Evolutionary conservation across 2,329 filamentous ascomycete species (phyloP), one percentile per base, ranked within the genome.

Genomic region (Xylariaceae sp.): DNA sequence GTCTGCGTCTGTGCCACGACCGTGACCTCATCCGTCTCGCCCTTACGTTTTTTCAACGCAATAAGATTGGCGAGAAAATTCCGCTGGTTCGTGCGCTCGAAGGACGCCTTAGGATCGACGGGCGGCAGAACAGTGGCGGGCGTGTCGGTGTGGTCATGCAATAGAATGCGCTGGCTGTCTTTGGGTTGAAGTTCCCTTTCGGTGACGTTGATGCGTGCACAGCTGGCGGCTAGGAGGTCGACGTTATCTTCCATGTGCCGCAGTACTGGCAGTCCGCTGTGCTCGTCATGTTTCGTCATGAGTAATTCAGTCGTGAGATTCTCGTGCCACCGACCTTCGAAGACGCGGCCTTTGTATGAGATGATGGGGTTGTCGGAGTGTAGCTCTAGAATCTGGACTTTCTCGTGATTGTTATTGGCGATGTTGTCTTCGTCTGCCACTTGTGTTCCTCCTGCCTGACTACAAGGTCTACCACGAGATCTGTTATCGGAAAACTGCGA

Each of bases 241-340:
- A 88, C 81, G 20, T 79, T 75, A 19, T 77, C 72, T 23, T 68
- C 70, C 21, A 79, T 73, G 20, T 72, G 68, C n/a, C 74, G 76
- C 32, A 78, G 62, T 7, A 65, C 64, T 3, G 76, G 75, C 2
- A 76, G 23, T 45, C 63, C 62, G 10, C 63, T 56, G 44, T 66
- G 54, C 6, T 61, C 50, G 50, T 74, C 67, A 50, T 73, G 76
- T 14, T 67, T 67, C 1, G 75, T 76, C 57, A 96, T 85, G 34
- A 95, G 78, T 53, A 91, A 71, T 55, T 94, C 88, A 0, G 90
- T 95, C 27, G 92, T 92, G 35, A 95, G 79, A 48, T 89, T 85
- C 50, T 87, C 82, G 10, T 81, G 79, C 92, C 92, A 97, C 37
- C 80, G 71, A 53, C 89, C 92, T 52, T 81, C 82, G 62, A 91